Evolutionary conservation across 2,329 filamentous ascomycete species (phyloP).

Genomic region (Zelopaecilomyces penicillatus): DNA sequence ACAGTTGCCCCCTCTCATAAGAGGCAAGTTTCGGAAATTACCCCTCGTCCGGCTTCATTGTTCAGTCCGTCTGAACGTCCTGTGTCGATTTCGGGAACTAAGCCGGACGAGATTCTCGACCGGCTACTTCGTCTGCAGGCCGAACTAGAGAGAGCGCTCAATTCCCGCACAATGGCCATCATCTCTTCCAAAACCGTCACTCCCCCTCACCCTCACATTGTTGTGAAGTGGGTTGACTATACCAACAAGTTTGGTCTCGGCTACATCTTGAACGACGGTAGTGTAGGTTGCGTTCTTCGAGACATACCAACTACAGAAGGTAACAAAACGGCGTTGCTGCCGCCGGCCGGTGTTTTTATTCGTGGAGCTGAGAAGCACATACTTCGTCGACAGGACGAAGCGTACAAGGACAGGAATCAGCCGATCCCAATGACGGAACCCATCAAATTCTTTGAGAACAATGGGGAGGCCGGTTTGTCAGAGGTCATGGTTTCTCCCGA

Average conservation of each 20-base stretch:
- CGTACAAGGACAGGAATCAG: constrained; percentile 50
- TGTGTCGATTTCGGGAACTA: constrained; percentile 41
- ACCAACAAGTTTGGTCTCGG: constrained; percentile 80
- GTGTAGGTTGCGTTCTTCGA: constrained; percentile 61
- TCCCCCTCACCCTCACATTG: constrained; percentile 52
- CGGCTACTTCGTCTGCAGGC: constrained; percentile 48
- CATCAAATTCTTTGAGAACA: constrained; percentile 69
- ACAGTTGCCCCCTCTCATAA: constrained; percentile 16
- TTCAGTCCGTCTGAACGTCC: constrained; percentile 49
- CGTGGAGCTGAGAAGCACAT: constrained; percentile 64
- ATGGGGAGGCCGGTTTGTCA: constrained; percentile 53
- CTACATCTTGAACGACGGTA: constrained; percentile 76
- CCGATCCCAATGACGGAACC: constrained; percentile 53
- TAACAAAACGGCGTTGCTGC: constrained; percentile 43
- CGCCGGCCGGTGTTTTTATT: constrained; percentile 64
- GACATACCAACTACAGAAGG: constrained; percentile 46
- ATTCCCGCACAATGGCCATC: constrained; percentile 54
- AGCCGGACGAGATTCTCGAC: constrained; percentile 49
- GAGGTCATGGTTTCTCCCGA: constrained; percentile 57
- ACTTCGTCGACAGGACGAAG: constrained; percentile 47
- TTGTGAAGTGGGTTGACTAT: constrained; percentile 81
- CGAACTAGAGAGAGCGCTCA: constrained; percentile 55
- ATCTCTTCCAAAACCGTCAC: constrained; percentile 46
- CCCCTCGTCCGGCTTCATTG: constrained; percentile 36
- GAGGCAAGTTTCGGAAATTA: constrained; percentile 19